phyloP scores from a whole-genome alignment of 2,329 filamentous ascomycete genomes.

The Stromatinia cepivora region DNA sequence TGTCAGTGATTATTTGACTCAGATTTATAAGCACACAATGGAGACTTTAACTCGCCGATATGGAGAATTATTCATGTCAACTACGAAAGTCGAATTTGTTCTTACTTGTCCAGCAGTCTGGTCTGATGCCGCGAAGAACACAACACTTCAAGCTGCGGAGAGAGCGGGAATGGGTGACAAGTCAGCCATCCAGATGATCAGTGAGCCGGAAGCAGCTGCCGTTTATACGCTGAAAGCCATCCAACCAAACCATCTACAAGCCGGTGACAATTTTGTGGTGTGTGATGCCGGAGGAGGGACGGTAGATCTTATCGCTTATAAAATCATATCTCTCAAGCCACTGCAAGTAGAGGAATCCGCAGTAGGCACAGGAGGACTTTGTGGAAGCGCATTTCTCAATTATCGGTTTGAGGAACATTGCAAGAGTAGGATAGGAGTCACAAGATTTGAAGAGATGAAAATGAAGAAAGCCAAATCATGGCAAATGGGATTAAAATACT shows the following conservation, averaged over 20 bases:
- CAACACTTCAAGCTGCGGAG: constrained; percentile 75
- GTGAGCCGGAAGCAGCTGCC: constrained; percentile 76
- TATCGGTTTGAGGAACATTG: constrained; percentile 81
- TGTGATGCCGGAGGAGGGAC: constrained; percentile 59
- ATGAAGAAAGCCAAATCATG: constrained; percentile 75
- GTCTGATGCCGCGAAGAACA: constrained; percentile 84
- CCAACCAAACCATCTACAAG: constrained; percentile 69
- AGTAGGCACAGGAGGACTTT: constrained; percentile 75
- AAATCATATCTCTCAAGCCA: constrained; percentile 71
- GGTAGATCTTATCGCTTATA: constrained; percentile 79
- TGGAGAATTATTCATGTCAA: constrained; percentile 75
- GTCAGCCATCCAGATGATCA: constrained; percentile 74
- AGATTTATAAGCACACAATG: constrained; percentile 76
- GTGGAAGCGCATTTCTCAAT: constrained; percentile 77
- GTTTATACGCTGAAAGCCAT: constrained; percentile 80
- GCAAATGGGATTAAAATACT: constrained; percentile 77
- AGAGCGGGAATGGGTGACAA: constrained; percentile 73
- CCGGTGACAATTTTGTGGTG: constrained; percentile 62
- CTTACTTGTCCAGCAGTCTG: constrained; percentile 81
- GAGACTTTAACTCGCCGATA: constrained; percentile 73
- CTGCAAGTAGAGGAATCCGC: constrained; percentile 76
- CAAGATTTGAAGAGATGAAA: constrained; percentile 73
- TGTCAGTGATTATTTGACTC: constrained; percentile 75
- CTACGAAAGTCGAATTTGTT: constrained; percentile 75
- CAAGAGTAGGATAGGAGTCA: constrained; percentile 63